Evolutionary conservation across 257 asterid genomes (phyloP), one percentile per base, ranked within the genome.

Genomic region (Nicotiana tabacum): DNA sequence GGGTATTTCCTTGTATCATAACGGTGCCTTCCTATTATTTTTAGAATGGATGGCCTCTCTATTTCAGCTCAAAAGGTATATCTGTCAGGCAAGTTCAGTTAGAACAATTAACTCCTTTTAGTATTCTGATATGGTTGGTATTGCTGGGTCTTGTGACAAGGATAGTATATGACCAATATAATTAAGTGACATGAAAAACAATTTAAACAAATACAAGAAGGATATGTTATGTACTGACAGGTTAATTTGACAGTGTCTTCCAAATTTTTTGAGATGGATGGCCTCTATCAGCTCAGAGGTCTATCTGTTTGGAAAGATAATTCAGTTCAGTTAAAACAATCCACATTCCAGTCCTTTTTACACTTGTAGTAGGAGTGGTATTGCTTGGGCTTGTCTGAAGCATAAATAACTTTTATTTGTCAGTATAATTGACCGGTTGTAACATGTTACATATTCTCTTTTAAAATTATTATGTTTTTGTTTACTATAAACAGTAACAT

Each of bases 31-130:
- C 85, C 89, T 51, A 58, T 77, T 79, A 65, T 88, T 86, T 85
- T 88, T 78, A 55, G 84, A 80, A 79, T 76, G 90, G 89, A 66
- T 82, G 89, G 86, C 82, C 43, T 24, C 62, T 24, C 79, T 79
- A 79, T 60, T 79, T 80, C 61, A 58, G 57, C 15, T 17, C 79
- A 58, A 64, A 43, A 10, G n/a, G 57, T 32, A 55, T 33, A 53
- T n/a, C 53, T 58, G 58, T 27, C n/a, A 3, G 82, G 6, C 16
- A 57, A 58, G 16, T 29, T 24, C 62, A 72, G 61, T 24, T 15
- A 46, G 27, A 18, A 72, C 24, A 13, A 48, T 74, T 24, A 24
- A 24, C 37, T 11, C 78, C 78, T 46, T 60, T 60, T 70, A 11
- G 78, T 58, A 24, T 78, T 78, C 70, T 78, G n/a, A 68, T 78